These are phyloP conservation scores for Mycena vitilis DNA, from an alignment of 768 basidiomycete species.

Conservation along the genomic window DNA sequence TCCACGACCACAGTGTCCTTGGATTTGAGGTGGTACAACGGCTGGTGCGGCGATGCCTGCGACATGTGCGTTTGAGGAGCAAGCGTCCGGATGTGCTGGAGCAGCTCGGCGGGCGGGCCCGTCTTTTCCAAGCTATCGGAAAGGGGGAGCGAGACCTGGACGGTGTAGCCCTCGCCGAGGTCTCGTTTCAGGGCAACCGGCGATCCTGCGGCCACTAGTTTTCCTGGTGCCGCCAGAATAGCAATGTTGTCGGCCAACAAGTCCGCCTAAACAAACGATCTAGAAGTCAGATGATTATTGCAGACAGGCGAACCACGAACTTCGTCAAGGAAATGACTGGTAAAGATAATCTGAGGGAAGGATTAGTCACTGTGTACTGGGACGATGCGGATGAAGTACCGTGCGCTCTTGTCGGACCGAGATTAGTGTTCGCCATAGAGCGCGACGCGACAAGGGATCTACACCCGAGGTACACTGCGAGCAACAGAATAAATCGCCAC, in stretches of 20 bases:
- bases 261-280: slow-evolving; percentile 63
- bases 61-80: slow-evolving; percentile 60
- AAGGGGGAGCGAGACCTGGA: slow-evolving; percentile 62
- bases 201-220: slow-evolving; percentile 76
- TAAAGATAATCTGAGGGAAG: slow-evolving; percentile 66
- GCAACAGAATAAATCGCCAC: neutral
- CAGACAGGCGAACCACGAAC: slow-evolving; percentile 49
- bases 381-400: neutral
- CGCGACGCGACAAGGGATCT: slow-evolving; percentile 82
- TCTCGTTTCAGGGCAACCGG: slow-evolving; percentile 80
- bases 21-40: slow-evolving; percentile 68
- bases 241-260: slow-evolving; percentile 81
- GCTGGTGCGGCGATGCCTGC: slow-evolving; percentile 55
- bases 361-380: neutral
- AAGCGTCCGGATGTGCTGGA: slow-evolving; percentile 55
- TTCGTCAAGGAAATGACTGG: slow-evolving; percentile 64
- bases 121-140: slow-evolving; percentile 43
- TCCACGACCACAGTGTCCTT: slow-evolving; percentile 68
- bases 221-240: slow-evolving; percentile 80
- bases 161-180: slow-evolving; percentile 78
- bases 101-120: slow-evolving; percentile 46
- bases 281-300: slow-evolving; percentile 12
- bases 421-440: slow-evolving; percentile 81
- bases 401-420: slow-evolving; percentile 73
- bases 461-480: slow-evolving; percentile 78